These are phyloP conservation scores for Tolypocladium ovalisporum DNA, from an alignment of 2,329 filamentous ascomycete species.

Conservation along the genomic window DNA sequence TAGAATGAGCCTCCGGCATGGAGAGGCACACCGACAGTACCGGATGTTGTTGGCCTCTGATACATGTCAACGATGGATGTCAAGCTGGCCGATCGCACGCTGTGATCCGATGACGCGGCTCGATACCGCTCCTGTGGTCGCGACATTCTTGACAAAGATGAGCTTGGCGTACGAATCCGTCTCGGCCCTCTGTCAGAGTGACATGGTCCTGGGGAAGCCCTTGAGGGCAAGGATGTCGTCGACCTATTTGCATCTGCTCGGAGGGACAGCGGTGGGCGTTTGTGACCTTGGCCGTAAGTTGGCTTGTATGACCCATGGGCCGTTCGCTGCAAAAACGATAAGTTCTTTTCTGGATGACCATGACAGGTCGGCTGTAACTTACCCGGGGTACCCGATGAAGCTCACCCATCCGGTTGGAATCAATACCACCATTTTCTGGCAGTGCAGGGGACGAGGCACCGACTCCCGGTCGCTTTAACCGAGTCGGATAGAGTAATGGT, in stretches of 20 bases:
- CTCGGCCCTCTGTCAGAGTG: slow-evolving; percentile 8
- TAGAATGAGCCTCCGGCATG: slow-evolving; percentile 28
- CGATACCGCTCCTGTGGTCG: slow-evolving; percentile 20
- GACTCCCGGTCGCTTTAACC: slow-evolving; percentile 42
- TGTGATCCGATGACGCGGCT: slow-evolving; percentile 25
- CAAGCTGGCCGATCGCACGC: slow-evolving; percentile 33
- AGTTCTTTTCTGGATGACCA: slow-evolving; percentile 1
- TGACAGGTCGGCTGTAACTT: not conserved
- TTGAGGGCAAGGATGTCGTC: slow-evolving; percentile 25
- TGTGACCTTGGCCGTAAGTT: slow-evolving; percentile 21
- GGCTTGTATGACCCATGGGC: slow-evolving; percentile 30
- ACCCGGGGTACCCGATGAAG: slow-evolving; percentile 37
- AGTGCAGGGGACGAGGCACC: slow-evolving; percentile 38
- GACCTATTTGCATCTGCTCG: slow-evolving; percentile 30
- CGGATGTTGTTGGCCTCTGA: slow-evolving; percentile 14
- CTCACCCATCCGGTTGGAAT: slow-evolving; percentile 39
- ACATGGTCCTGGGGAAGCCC: slow-evolving; percentile 15
- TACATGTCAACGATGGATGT: slow-evolving; percentile 42
- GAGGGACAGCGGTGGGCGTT: slow-evolving; percentile 26
- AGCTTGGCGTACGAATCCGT: slow-evolving; percentile 25
- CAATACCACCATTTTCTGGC: slow-evolving; percentile 33
- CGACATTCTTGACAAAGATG: slow-evolving; percentile 15
- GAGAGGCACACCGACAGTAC: slow-evolving; percentile 14
- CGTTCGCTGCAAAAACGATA: slow-evolving; percentile 27
- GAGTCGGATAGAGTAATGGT: slow-evolving; percentile 47